Evolutionary conservation across 306 rosid species (phyloP), one percentile per base, ranked within the genome.

Genomic region (Senna siamea): DNA sequence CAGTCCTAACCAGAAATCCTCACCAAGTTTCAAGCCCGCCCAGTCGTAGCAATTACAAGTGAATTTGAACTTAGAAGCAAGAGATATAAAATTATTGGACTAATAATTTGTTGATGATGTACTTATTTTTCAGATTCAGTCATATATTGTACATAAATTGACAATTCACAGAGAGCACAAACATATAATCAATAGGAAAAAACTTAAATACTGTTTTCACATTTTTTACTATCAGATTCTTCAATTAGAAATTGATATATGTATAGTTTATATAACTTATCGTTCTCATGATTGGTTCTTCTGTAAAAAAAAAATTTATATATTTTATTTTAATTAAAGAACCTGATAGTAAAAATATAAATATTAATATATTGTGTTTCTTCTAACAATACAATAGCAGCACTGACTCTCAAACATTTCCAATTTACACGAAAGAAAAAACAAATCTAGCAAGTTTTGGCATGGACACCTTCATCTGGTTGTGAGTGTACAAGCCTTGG

Each of bases 351-450:
- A n/a, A n/a, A n/a, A n/a, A n/a, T n/a, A n/a, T n/a, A n/a, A n/a
- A n/a, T n/a, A n/a, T n/a, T n/a, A n/a, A n/a, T 15, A 47, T 30
- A 73, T 30, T 63, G 65, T 62, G 67, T 48, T 30, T 28, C 8
- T 68, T 40, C 53, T 23, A 59, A 3, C 62, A 62, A 30, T 38
- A 61, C 74, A 69, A 65, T 22, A 74, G 66, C 66, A 65, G n/a
- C 69, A 75, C 50, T n/a, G 58, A 43, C 47, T 34, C 0, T 44
- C 19, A 53, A 67, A 72, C 55, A 5, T 19, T 28, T 63, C 14
- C 48, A 43, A 18, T 37, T 11, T 58, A 15, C 58, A 68, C 0
- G 52, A 56, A 56, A 66, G 11, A 60, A 56, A 56, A 12, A 26
- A 26, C 13, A 6, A 57, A 57, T 1, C 63, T 28, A 26, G 63